Conservation (phyloP, 495 filamentous ascomycete species). For the Penicillium angulare region DNA sequence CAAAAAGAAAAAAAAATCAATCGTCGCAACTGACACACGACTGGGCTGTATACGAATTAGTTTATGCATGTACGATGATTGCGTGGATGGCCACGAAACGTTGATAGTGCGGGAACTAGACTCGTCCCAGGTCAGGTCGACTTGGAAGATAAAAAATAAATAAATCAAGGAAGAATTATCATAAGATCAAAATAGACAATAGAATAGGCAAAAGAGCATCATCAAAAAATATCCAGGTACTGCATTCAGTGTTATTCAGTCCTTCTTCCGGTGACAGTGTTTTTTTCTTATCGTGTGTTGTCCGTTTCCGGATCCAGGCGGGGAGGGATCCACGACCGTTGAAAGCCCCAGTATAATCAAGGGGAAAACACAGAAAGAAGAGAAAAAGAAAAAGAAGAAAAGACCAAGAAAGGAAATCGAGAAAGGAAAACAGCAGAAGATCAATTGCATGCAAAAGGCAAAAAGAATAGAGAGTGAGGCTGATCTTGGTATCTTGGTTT, state of each 20-base stretch:
- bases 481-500: constrained; percentile 2
- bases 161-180: too few relatives aligned
- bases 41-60: background rate
- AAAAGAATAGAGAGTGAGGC: constrained; percentile 19
- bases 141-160: too few relatives aligned
- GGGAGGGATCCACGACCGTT: constrained; percentile 43
- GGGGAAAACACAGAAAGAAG: too few relatives aligned
- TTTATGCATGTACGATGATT: constrained; percentile 14
- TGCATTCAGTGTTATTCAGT: constrained; percentile 1
- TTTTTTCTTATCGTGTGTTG: constrained; percentile 20
- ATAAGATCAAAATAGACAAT: too few relatives aligned
- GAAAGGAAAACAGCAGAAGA: constrained; percentile 9
- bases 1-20: background rate
- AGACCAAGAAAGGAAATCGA: background rate
- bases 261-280: background rate
- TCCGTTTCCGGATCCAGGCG: constrained; percentile 44
- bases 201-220: background rate
- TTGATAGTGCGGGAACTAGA: constrained; percentile 6
- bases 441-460: background rate
- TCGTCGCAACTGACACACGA: too few relatives aligned
- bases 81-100: constrained; percentile 22
- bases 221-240: background rate
- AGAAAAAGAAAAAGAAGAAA: constrained; percentile 10
- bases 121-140: too few relatives aligned
- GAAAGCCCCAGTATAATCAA: constrained; percentile 13